Conservation (phyloP, 148 eudicot species). For the Limonium bicolor region DNA sequence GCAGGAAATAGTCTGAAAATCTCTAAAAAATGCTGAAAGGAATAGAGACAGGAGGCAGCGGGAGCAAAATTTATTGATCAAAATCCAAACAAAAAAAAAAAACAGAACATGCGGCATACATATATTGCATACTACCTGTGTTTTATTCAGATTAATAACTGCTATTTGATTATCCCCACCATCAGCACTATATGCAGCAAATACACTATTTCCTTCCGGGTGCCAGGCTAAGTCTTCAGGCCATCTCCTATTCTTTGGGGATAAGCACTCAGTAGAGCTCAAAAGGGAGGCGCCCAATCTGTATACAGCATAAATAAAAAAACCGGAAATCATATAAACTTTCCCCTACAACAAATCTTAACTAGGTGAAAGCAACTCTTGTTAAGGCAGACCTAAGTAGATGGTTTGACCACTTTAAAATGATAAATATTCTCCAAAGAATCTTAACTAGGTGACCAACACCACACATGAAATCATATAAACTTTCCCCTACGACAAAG, state of each 20-base stretch:
- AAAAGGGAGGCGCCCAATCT: slow-evolving; percentile 71
- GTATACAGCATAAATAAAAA: slow-evolving; percentile 11
- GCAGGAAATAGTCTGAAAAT: too few relatives aligned
- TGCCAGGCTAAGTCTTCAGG: slow-evolving; percentile 99
- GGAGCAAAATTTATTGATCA: too few relatives aligned
- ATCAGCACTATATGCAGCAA: slow-evolving; percentile 81
- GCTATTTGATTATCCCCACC: slow-evolving; percentile 87
- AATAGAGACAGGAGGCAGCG: too few relatives aligned
- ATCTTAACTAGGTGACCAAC: not conserved
- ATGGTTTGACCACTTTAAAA: not conserved
- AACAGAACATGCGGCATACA: too few relatives aligned
- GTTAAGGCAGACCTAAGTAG: too few relatives aligned
- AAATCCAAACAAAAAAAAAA: too few relatives aligned
- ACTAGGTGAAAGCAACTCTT: too few relatives aligned
- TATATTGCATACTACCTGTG: slow-evolving; percentile 47
- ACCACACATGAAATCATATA: not conserved
- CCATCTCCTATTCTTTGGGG: slow-evolving; percentile 87
- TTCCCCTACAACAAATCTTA: too few relatives aligned
- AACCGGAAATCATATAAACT: not conserved
- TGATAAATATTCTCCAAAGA: not conserved
- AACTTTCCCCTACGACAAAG: not conserved
- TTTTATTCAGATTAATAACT: slow-evolving; percentile 57
- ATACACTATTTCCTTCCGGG: slow-evolving; percentile 59
- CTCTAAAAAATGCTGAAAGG: too few relatives aligned
- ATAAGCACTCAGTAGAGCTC: slow-evolving; percentile 50